These are phyloP conservation scores for Sporopachydermia quercuum DNA, from an alignment of 805 yeast genomes.

Conservation along the genomic window DNA sequence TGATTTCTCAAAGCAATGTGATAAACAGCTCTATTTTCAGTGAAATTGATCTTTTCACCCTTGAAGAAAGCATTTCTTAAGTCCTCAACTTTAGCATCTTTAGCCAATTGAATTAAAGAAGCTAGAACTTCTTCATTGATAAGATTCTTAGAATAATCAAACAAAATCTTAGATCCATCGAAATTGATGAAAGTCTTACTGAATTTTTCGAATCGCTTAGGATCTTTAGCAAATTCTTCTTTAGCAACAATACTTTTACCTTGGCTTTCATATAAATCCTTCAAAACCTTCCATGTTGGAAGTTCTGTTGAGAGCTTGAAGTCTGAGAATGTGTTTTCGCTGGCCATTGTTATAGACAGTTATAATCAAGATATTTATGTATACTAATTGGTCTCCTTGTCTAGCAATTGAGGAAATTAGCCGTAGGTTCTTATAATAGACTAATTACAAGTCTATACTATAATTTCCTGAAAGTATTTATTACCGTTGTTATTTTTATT, in stretches of 20 bases:
- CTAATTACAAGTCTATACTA: too few species aligned
- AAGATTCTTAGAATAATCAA: constrained; percentile 92
- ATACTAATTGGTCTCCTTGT: too few species aligned
- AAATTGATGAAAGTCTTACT: constrained; percentile 67
- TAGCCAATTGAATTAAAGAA: constrained; percentile 62
- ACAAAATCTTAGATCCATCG: constrained; percentile 79
- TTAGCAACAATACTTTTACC: constrained; percentile 63
- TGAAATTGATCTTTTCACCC: constrained; percentile 88
- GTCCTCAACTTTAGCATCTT: constrained; percentile 75
- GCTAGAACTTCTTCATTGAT: constrained; percentile 69
- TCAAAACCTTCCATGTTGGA: constrained; percentile 74
- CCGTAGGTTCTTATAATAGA: too few species aligned
- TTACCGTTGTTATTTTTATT: too few species aligned
- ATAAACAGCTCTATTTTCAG: constrained; percentile 94
- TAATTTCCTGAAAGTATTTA: too few species aligned
- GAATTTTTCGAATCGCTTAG: constrained; percentile 60
- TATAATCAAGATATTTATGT: too few species aligned
- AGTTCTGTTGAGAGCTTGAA: constrained; percentile 56
- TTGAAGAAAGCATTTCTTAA: constrained; percentile 84
- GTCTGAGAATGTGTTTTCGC: constrained; percentile 22
- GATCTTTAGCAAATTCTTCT: constrained; percentile 64
- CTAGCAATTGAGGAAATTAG: too few species aligned
- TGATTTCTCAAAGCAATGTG: constrained; percentile 96
- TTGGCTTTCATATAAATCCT: constrained; percentile 48
- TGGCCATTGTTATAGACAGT: too few species aligned